phyloP scores from a whole-genome alignment of 1,284 basidiomycete genomes.

The Sporisorium scitamineum region DNA sequence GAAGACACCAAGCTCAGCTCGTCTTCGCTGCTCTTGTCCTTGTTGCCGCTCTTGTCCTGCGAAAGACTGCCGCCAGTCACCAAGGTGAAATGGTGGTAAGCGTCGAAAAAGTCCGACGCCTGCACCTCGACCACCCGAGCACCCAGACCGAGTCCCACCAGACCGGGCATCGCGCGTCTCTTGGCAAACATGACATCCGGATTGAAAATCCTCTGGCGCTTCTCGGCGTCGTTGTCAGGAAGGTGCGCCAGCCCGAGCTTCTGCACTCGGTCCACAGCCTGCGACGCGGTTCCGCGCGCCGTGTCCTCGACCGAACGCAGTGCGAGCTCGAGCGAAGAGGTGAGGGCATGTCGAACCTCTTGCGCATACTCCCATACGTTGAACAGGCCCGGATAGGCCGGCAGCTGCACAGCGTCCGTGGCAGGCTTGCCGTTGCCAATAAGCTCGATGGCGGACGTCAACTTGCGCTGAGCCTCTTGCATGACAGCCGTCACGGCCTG shows the following conservation, averaged over 20 bases:
- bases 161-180: slow-evolving; percentile 71
- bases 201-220: slow-evolving; percentile 80
- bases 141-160: slow-evolving; percentile 62
- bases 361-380: slow-evolving; percentile 88
- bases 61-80: slow-evolving; percentile 62
- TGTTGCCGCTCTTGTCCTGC: slow-evolving; percentile 44
- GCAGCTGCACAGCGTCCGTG: slow-evolving; percentile 69
- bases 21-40: slow-evolving; percentile 73
- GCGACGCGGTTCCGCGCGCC: slow-evolving; percentile 78
- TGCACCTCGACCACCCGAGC: slow-evolving; percentile 68
- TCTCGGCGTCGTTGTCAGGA: slow-evolving; percentile 71
- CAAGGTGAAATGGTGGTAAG: slow-evolving; percentile 75
- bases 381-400: slow-evolving; percentile 87
- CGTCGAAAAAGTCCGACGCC: slow-evolving; percentile 85
- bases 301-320: slow-evolving; percentile 86
- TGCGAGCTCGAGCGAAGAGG: slow-evolving; percentile 84
- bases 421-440: slow-evolving; percentile 80
- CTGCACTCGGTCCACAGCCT: slow-evolving; percentile 78
- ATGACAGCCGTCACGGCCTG: slow-evolving; percentile 75
- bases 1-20: slow-evolving; percentile 51
- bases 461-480: slow-evolving; percentile 71
- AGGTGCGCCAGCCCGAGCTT: slow-evolving; percentile 83
- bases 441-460: slow-evolving; percentile 80
- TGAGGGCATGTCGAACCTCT: slow-evolving; percentile 83
- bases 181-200: slow-evolving; percentile 92